Evolutionary conservation across 1,284 basidiomycete genomes (phyloP).

Genomic region (Boletus sp.): DNA sequence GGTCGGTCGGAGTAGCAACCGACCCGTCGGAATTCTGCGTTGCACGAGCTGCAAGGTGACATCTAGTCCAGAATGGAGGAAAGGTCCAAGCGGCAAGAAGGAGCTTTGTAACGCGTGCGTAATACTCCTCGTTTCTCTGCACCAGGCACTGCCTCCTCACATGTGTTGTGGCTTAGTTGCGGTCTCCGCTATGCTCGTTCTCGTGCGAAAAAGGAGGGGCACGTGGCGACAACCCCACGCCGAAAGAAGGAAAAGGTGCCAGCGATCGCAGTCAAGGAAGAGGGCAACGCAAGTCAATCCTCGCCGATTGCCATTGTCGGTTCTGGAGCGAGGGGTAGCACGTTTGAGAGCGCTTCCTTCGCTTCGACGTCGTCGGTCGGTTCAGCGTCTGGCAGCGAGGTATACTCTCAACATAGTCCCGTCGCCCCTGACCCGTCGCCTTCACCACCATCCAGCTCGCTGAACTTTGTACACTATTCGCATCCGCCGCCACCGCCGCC

Average conservation of each 20-base stretch:
- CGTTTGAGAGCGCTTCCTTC: constrained; percentile 48
- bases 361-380: constrained; percentile 45
- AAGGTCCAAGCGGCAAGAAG: constrained; percentile 86
- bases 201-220: constrained; percentile 77
- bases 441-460: constrained; percentile 49
- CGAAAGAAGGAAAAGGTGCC: constrained; percentile 42
- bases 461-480: constrained; percentile 53
- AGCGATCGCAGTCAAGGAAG: constrained; percentile 32
- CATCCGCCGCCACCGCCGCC: constrained; percentile 26
- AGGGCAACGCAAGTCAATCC: constrained; percentile 33
- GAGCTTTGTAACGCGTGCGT: constrained; percentile 91
- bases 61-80: constrained; percentile 91
- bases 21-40: constrained; percentile 68
- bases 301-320: constrained; percentile 38
- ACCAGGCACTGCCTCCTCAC: constrained; percentile 22
- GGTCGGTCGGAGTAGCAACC: constrained; percentile 42
- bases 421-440: constrained; percentile 49
- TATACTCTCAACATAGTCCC: constrained; percentile 46
- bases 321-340: constrained; percentile 33
- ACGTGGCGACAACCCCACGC: constrained; percentile 36
- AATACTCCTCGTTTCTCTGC: constrained; percentile 12
- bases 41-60: constrained; percentile 83
- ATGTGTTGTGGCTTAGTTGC: constrained; percentile 48
- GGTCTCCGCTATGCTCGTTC: constrained; percentile 78
- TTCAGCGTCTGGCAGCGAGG: constrained; percentile 53